phyloP scores from a whole-genome alignment of 169 alveolate genomes.

The Amoebophrya sp. region DNA sequence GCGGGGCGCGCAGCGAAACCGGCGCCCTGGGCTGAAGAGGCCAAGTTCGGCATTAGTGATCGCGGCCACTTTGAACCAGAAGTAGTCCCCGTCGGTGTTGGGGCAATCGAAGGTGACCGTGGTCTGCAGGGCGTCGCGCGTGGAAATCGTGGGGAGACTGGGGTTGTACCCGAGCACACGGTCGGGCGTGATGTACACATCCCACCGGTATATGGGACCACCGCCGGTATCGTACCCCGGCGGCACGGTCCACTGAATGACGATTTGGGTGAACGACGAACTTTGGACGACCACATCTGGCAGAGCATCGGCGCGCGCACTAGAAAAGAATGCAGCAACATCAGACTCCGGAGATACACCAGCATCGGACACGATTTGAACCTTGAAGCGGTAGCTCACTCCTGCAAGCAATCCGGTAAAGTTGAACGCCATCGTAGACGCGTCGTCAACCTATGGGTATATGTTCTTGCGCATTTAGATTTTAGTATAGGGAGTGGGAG shows the following conservation, averaged over 20 bases:
- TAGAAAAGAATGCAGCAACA: background rate
- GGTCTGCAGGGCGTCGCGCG: background rate
- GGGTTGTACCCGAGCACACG: background rate
- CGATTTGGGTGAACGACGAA: background rate
- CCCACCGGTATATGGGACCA: background rate
- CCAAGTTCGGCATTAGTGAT: background rate
- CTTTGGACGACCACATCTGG: background rate
- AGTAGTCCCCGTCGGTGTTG: background rate
- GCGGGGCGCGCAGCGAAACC: background rate
- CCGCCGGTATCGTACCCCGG: background rate
- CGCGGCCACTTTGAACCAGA: background rate
- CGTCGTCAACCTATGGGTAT: background rate
- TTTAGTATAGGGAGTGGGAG: no score
- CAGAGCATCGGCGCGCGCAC: background rate
- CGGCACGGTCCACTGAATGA: background rate
- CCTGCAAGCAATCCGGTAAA: slow-evolving; percentile 8
- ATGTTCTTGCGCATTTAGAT: no score
- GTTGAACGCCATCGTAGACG: background rate
- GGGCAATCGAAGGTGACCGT: background rate
- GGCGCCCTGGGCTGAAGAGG: background rate
- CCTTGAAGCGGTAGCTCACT: slow-evolving; percentile 27
- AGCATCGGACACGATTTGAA: background rate
- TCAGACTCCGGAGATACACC: background rate
- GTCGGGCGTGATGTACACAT: background rate
- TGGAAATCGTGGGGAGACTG: background rate